Percentiles rank a stretch among this genome's conserved stretches.
Evolutionary conservation across 306 rosid species (phyloP).

Genomic region (Dryas drummondii): DNA sequence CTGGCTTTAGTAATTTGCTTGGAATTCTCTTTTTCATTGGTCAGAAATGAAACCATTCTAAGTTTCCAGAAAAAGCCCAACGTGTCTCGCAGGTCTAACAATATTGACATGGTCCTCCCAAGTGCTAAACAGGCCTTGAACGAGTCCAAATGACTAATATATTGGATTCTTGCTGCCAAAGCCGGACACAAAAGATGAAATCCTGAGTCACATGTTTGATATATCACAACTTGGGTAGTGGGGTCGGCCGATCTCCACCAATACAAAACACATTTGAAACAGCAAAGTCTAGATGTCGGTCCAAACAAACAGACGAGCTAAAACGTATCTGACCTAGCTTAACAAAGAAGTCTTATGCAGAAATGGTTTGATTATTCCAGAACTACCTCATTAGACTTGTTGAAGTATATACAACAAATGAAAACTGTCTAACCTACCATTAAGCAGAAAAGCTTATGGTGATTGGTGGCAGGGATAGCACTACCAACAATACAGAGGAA

Average conservation of each 20-base stretch:
- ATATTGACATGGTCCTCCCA: not conserved
- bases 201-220: not conserved
- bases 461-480: not conserved
- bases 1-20: not conserved
- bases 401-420: not conserved
- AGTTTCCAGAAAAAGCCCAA: not conserved
- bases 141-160: not conserved
- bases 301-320: not conserved
- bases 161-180: not conserved
- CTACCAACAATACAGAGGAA: not conserved
- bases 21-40: too few species aligned
- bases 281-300: not conserved
- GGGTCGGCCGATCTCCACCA: constrained; percentile 1
- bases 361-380: not conserved
- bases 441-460: not conserved
- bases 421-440: not conserved
- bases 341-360: not conserved
- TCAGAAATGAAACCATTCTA: not conserved
- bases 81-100: not conserved
- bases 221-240: not conserved
- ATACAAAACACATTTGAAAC: not conserved
- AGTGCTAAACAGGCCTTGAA: too few species aligned
- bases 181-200: not conserved
- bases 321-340: not conserved
- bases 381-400: not conserved